Percentiles rank a stretch among this genome's conserved stretches.
Evolutionary conservation across 2,329 filamentous ascomycete species (phyloP).

Genomic region (Verticillium longisporum): DNA sequence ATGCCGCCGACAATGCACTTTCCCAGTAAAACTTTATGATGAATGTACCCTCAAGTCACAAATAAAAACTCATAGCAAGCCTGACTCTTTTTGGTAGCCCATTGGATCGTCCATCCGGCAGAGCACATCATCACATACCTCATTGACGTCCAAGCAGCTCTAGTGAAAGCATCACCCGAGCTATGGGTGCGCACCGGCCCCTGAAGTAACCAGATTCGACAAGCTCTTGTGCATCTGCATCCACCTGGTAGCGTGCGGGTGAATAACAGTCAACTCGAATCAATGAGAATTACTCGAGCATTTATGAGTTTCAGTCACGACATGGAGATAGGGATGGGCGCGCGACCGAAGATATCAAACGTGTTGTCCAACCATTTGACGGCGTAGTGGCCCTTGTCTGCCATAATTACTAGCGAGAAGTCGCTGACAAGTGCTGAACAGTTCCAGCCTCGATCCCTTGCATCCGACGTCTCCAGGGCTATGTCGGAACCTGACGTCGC

Average conservation of each 20-base stretch:
- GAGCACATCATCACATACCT: neutral
- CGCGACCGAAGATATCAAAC: neutral
- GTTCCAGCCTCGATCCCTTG: neutral
- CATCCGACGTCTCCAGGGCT: neutral
- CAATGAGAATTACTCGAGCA: neutral
- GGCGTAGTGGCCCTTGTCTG: neutral
- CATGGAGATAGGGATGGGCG: neutral
- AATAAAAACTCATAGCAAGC: no score
- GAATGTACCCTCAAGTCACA: neutral
- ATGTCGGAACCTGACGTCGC: neutral
- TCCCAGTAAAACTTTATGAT: neutral
- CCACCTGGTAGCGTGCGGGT: no score
- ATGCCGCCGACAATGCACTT: neutral
- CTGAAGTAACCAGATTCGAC: neutral
- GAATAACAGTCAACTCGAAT: neutral
- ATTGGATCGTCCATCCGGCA: neutral
- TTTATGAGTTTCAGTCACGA: neutral
- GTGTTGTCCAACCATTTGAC: neutral
- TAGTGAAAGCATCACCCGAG: neutral
- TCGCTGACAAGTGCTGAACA: neutral
- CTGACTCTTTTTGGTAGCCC: neutral
- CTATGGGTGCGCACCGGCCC: neutral
- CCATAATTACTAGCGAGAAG: no score
- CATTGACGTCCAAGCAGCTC: neutral
- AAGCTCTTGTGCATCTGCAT: no score